Base-by-base conservation (phyloP, 73 alveolate genomes). In the Paraurostyla sp. region DNA sequence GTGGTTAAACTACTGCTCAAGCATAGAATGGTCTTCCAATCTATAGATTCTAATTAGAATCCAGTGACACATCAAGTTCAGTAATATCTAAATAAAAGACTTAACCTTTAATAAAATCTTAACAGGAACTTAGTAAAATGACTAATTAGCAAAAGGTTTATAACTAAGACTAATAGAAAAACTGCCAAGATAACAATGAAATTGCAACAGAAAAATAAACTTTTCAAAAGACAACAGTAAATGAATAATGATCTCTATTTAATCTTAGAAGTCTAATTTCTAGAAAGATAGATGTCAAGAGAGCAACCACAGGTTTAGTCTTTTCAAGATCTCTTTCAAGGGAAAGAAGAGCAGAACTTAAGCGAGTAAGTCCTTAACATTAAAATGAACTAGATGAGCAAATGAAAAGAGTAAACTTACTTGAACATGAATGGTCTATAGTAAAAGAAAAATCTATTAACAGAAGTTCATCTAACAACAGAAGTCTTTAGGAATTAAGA, bases 231-330 rank as follows among this genome's bases (percentile, higher is more conserved):
- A 4, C 22, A 30, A 9, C 7, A 65, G 56, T 35, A 38, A 38
- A 22, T 15, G 36, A 65, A 16, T 65, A 65, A 22, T 38, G 36
- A 40, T 65, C 82, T 20, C 58, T 65, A 13, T 65, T 65, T 40
- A 65, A 65, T 65, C 60, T 65, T 2, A 65, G 82, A 65, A 65
- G 41, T 65, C 6, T 65, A 38, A 65, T 36, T 6, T 15, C 82
- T 65, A 3, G 41, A 1, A 65, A 65, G 23, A 38, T 32, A 38
- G 82, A 65, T 6, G 18, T 65, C 23, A 1, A 23, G 15, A 38
- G 33, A 22, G 16, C 60, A 38, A 65, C 35, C 41, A 13, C 42
- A 65, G 36, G 58, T 38, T n/a, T 3, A 0, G 35, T 38, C 25
- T 15, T 65, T 3, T 35, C 82, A 0, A 23, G 41, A 11, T 38